phyloP scores from a whole-genome alignment of 2,329 filamentous ascomycete genomes.

The Fusarium gaditjirri region DNA sequence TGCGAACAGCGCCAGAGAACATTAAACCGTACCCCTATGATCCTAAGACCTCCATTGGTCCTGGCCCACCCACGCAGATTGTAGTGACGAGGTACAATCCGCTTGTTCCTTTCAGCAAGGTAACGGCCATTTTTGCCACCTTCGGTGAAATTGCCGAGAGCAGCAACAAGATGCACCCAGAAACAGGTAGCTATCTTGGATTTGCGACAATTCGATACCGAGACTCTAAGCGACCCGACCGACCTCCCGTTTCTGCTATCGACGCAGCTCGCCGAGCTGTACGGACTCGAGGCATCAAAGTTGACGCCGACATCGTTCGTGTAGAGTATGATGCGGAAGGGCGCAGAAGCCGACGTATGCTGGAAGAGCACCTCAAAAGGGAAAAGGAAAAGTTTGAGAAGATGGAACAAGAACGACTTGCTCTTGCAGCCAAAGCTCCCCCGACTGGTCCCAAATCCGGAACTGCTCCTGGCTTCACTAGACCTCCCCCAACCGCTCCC shows the following conservation, averaged over 20 bases:
- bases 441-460: conserved; percentile 53
- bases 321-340: conserved; percentile 93
- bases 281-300: conserved; percentile 78
- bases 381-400: conserved; percentile 73
- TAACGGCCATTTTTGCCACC: conserved; percentile 78
- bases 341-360: conserved; percentile 79
- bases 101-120: conserved; percentile 80
- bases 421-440: conserved; percentile 48
- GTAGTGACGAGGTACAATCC: conserved; percentile 98
- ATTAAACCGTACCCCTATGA: conserved; percentile 86
- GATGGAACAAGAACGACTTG: conserved; percentile 54
- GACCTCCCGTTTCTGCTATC: conserved; percentile 70
- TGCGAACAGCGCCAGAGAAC: conserved; percentile 79
- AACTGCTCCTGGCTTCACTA: conserved; percentile 44
- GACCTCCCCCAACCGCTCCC: conserved; percentile 83
- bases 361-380: conserved; percentile 78
- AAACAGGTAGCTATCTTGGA: conserved; percentile 92
- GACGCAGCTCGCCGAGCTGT: conserved; percentile 86
- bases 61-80: conserved; percentile 88
- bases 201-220: conserved; percentile 92
- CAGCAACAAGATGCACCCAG: conserved; percentile 93
- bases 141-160: conserved; percentile 91
- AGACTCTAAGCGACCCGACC: conserved; percentile 67
- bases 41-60: conserved; percentile 83
- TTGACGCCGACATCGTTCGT: conserved; percentile 80